Percentiles rank a stretch among this genome's conserved stretches.
These are phyloP conservation scores for Sarocladium oryzae DNA, from an alignment of 2,329 filamentous ascomycete genomes.

Conservation along the genomic window DNA sequence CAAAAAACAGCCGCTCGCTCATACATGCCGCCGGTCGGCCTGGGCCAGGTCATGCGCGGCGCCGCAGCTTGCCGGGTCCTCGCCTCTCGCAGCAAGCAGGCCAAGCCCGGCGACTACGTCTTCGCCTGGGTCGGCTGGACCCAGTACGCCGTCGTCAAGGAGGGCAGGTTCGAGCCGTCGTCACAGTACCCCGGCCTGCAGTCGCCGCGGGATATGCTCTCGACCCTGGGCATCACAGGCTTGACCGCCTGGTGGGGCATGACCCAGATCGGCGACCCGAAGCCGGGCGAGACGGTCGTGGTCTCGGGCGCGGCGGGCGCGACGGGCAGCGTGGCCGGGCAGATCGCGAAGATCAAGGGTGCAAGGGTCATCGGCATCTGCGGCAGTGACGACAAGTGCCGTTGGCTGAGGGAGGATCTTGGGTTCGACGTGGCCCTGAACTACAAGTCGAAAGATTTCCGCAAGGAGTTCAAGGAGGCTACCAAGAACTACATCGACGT, in stretches of 20 bases:
- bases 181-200: conserved; percentile 33
- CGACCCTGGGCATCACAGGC: conserved; percentile 59
- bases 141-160: conserved; percentile 53
- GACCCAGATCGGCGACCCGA: conserved; percentile 59
- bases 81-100: conserved; percentile 50
- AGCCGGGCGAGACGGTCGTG: conserved; percentile 67
- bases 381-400: conserved; percentile 60
- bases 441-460: conserved; percentile 61
- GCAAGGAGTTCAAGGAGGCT: conserved; percentile 50
- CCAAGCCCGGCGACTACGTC: conserved; percentile 53
- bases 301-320: conserved; percentile 74
- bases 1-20: conserved; percentile 40
- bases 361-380: conserved; percentile 57
- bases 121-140: conserved; percentile 55
- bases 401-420: conserved; percentile 56
- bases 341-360: conserved; percentile 71
- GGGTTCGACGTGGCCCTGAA: conserved; percentile 63
- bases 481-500: conserved; percentile 58
- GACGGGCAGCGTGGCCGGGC: conserved; percentile 68
- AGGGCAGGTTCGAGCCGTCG: conserved; percentile 40
- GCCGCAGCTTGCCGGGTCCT: conserved; percentile 52
- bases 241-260: conserved; percentile 74
- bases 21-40: conserved; percentile 62
- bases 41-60: conserved; percentile 64
- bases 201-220: conserved; percentile 52